These are phyloP conservation scores for Plasmopara muralis DNA, from an alignment of 352 stramenopile species.

Conservation along the genomic window DNA sequence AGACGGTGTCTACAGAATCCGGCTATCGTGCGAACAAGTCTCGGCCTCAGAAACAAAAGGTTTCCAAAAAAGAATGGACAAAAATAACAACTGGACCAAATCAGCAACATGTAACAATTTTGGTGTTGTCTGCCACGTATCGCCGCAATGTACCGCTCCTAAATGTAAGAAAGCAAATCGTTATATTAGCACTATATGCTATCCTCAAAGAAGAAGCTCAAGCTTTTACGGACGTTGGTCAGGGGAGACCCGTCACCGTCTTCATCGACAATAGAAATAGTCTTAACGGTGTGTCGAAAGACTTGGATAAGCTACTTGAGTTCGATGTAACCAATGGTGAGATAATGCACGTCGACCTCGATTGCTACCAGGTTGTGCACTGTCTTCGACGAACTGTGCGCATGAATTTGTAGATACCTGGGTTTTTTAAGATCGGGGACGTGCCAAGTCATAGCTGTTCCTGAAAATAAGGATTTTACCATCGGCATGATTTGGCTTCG, in stretches of 20 bases:
- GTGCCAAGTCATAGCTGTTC: not conserved
- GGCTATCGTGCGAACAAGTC: not conserved
- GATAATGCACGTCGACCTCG: not conserved
- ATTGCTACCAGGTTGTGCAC: no score
- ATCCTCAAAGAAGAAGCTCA: no score
- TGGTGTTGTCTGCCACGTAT: no score
- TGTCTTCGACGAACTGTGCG: no score
- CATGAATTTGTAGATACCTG: not conserved
- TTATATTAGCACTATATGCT: no score
- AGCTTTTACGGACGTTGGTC: no score
- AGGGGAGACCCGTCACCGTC: no score
- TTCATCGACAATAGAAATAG: not conserved
- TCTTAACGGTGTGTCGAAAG: not conserved
- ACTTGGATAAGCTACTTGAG: not conserved
- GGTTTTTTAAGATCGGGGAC: not conserved
- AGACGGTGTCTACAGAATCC: no score
- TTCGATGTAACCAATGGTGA: not conserved
- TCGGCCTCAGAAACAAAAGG: not conserved
- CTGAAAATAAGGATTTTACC: not conserved
- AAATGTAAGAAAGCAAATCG: no score
- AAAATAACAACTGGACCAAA: not conserved
- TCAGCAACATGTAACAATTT: no score
- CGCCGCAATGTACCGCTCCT: no score
- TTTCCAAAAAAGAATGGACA: not conserved
- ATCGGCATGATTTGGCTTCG: not conserved